These are phyloP conservation scores for Fraxinus cuspidata DNA, from an alignment of 257 asterid species.

Conservation along the genomic window DNA sequence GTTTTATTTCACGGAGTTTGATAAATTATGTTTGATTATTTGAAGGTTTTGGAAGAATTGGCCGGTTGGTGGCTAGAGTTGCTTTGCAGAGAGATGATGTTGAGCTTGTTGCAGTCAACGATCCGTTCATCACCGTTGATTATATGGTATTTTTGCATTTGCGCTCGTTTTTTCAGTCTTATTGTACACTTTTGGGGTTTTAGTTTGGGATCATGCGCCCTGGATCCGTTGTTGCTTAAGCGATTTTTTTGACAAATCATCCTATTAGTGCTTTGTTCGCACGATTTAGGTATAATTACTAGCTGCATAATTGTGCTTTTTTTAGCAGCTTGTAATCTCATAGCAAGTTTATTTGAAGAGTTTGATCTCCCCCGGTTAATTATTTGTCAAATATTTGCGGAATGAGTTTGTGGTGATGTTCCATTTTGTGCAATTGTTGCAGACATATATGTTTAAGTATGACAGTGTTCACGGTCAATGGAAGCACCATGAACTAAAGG, in stretches of 20 bases:
- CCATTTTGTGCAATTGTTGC: conserved; percentile 13
- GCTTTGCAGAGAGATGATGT: conserved; percentile 35
- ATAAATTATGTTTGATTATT: not conserved
- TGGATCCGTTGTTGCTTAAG: not conserved
- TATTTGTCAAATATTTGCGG: not conserved
- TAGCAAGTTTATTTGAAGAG: not conserved
- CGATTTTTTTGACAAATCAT: not conserved
- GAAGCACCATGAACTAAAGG: conserved; percentile 58
- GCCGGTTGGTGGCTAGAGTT: conserved; percentile 39
- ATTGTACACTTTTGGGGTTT: not conserved
- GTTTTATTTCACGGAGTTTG: not conserved
- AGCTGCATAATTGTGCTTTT: not conserved
- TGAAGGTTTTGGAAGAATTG: conserved; percentile 42
- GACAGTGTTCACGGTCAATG: conserved; percentile 67
- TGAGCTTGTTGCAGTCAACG: conserved; percentile 41
- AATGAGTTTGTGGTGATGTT: not conserved
- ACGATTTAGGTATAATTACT: not conserved
- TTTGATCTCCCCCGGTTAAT: not conserved
- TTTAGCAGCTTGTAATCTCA: not conserved
- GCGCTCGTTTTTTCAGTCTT: not conserved
- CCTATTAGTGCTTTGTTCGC: not conserved
- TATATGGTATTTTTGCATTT: conserved; percentile 29
- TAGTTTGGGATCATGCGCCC: not conserved
- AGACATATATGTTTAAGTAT: conserved; percentile 63
- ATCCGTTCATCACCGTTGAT: conserved; percentile 37